These are phyloP conservation scores for Ormosia emarginata DNA, from an alignment of 306 rosid species.

Conservation along the genomic window DNA sequence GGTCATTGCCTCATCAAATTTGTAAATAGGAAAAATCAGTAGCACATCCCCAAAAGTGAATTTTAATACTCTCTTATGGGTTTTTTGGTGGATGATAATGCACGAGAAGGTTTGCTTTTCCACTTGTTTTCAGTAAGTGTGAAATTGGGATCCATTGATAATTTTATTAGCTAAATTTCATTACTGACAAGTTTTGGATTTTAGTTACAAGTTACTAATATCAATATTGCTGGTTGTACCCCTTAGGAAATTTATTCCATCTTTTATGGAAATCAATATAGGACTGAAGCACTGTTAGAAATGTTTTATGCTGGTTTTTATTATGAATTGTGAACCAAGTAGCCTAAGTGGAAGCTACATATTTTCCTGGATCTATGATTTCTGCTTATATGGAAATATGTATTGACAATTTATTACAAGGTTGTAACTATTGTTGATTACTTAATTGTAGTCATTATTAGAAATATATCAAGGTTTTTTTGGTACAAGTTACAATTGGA, in stretches of 20 bases:
- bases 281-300: neutral
- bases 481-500: no score
- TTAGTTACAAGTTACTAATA: neutral
- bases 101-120: no score
- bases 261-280: neutral
- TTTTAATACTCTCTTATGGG: no score
- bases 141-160: slow-evolving; percentile 17
- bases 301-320: neutral
- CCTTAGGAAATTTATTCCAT: neutral
- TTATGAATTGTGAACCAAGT: neutral
- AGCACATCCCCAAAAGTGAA: no score
- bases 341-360: neutral
- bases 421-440: neutral
- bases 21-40: no score
- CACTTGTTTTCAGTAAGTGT: no score
- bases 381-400: neutral
- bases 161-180: neutral
- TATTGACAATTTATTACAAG: neutral
- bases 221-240: neutral
- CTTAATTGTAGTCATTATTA: neutral
- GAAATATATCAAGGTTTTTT: no score
- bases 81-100: no score
- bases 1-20: no score
- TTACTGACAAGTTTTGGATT: neutral
- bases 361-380: neutral